phyloP scores from a whole-genome alignment of 2,329 filamentous ascomycete species.

The Balansia obtecta region DNA sequence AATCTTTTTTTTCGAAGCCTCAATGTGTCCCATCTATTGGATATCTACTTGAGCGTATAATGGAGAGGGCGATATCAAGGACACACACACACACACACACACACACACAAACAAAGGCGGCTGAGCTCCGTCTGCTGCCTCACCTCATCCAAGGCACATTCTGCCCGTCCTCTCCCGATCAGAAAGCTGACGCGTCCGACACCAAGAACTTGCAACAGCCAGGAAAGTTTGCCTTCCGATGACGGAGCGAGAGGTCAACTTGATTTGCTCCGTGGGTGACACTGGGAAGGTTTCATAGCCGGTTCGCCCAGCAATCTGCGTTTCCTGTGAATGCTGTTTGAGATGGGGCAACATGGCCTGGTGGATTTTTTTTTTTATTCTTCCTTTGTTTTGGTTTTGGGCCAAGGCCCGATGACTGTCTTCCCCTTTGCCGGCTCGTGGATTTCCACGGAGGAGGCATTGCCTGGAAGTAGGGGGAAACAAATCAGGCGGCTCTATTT shows the following conservation, averaged over 20 bases:
- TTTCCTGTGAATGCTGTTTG: constrained; percentile 2
- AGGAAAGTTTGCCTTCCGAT: neutral
- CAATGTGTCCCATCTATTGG: neutral
- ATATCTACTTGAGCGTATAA: neutral
- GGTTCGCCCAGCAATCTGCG: constrained; percentile 4
- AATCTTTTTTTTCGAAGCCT: neutral
- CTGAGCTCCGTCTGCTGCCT: no score
- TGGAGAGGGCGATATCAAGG: neutral
- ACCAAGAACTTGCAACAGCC: neutral
- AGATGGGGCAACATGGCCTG: constrained; percentile 4
- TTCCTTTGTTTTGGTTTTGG: no score
- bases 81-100: neutral
- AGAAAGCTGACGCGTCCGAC: neutral
- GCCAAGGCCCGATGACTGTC: constrained; percentile 6
- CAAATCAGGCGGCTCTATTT: no score
- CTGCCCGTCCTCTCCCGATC: neutral
- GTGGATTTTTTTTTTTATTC: constrained; percentile 6
- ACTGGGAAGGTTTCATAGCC: constrained; percentile 2
- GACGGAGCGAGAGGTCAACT: neutral
- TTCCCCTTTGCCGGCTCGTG: neutral
- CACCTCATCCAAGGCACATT: neutral
- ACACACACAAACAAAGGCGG: neutral
- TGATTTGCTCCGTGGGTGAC: constrained; percentile 2
- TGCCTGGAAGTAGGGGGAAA: no score
- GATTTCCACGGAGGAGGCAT: no score